Base-by-base conservation (phyloP, 1,284 basidiomycete genomes). In the Rhizoctonia solani region DNA sequence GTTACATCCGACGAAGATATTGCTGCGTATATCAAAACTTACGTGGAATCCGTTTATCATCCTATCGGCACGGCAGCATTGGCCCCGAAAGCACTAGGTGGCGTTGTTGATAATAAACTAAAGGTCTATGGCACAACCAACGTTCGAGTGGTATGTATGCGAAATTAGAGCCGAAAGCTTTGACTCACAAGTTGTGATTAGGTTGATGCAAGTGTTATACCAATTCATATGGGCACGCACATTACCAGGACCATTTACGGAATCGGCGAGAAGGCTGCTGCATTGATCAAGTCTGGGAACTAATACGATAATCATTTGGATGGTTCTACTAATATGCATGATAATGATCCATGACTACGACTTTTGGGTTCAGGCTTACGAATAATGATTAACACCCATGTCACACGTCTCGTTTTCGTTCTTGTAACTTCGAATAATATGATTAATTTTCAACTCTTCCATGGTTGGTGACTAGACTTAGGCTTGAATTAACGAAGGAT, bases 241-340 rank as follows among this genome's bases (percentile, higher is more conserved):
- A 69, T 76, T 27, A 75, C 75, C 73, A 72, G 74, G 16, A 72
- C 76, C 23, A 70, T 75, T 5, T 79, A 78, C 54, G 79, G 76
- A 5, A 70, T 76, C 37, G 74, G 71, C 21, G 75, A 76, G 68
- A 75, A 74, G 66, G 75, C 72, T 8, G 73, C 73, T 4, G 72
- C 71, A 47, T 39, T 74, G 4, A 73, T 74, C 47, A 53, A 52
- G 41, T 59, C 52, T 34, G 61, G 61, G 13, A 52, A 66, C n/a
- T 66, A 54, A 54, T 25, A 13, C 23, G 19, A 8, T 29, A 5
- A 9, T 23, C 13, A 41, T 32, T 1, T 13, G 14, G 44, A 50
- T 27, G 23, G 29, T 19, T 59, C 23, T 46, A 21, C 4, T 30
- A 30, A 16, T 16, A 49, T 32, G 34, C 16, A 49, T n/a, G 29